Evolutionary conservation across 2,329 filamentous ascomycete genomes (phyloP).

Genomic region (Fusarium multiceps): DNA sequence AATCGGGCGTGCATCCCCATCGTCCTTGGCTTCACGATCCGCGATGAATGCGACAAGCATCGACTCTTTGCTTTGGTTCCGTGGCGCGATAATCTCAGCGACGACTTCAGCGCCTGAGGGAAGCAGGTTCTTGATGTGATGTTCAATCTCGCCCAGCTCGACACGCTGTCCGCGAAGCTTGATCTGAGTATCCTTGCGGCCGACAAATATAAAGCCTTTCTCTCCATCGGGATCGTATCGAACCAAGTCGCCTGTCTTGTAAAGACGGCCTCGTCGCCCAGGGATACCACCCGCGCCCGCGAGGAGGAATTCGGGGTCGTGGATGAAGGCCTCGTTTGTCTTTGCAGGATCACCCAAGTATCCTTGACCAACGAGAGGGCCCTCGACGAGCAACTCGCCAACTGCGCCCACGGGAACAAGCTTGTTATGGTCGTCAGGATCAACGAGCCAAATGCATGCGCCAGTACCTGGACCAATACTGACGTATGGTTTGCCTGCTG

Average conservation of each 20-base stretch:
- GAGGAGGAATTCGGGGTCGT: conserved; percentile 64
- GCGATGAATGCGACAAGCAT: conserved; percentile 44
- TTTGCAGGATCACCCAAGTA: conserved; percentile 69
- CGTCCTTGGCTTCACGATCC: conserved; percentile 34
- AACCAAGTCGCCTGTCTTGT: conserved; percentile 71
- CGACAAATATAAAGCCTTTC: conserved; percentile 66
- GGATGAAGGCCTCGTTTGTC: conserved; percentile 68
- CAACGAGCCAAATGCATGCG: conserved; percentile 63
- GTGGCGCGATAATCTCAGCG: conserved; percentile 61
- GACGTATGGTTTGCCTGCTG: conserved; percentile 51
- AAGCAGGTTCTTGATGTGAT: conserved; percentile 57
- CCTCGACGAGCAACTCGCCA: conserved; percentile 66
- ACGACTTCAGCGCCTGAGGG: conserved; percentile 56
- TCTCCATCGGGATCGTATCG: conserved; percentile 64
- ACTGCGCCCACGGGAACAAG: conserved; percentile 61
- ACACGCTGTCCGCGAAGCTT: conserved; percentile 75
- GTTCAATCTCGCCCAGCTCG: conserved; percentile 67
- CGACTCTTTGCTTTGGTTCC: conserved; percentile 47
- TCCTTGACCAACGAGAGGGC: conserved; percentile 70
- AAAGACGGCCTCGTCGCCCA: conserved; percentile 60
- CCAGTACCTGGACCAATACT: conserved; percentile 61
- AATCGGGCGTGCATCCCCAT: conserved; percentile 32
- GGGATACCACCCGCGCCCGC: conserved; percentile 50
- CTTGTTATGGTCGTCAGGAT: conserved; percentile 58
- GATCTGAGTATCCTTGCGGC: conserved; percentile 74